A percentile compares a stretch with the other conserved stretches of the same genome.
These are phyloP conservation scores for Grigorovia jiainica DNA, from an alignment of 805 yeast genomes.

Conservation along the genomic window DNA sequence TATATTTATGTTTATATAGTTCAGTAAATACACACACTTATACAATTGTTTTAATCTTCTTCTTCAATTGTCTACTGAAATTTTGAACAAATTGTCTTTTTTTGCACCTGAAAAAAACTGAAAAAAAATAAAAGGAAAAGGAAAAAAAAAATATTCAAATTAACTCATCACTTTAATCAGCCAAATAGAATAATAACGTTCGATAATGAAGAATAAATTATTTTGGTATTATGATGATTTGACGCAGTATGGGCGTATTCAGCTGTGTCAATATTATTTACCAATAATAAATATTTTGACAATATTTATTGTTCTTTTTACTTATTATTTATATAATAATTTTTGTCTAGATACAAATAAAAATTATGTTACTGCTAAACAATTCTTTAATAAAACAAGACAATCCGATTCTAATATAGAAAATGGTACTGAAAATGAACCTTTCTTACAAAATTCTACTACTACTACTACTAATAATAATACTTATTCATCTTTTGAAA, in stretches of 20 bases:
- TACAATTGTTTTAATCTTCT: too few relatives aligned
- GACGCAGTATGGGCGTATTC: conserved; percentile 40
- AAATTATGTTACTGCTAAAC: neutral
- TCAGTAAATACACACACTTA: too few relatives aligned
- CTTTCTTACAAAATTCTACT: conserved; percentile 11
- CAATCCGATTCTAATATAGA: conserved; percentile 1
- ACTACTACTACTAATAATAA: neutral
- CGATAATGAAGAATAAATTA: neutral
- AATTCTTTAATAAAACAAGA: neutral
- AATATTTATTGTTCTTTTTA: conserved; percentile 10
- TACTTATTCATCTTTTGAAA: neutral
- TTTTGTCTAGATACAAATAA: conserved; percentile 4
- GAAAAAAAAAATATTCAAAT: too few relatives aligned
- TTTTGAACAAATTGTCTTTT: too few relatives aligned
- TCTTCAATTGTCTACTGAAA: too few relatives aligned
- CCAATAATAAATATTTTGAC: neutral
- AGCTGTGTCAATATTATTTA: neutral
- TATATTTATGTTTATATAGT: too few relatives aligned
- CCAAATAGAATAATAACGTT: too few relatives aligned
- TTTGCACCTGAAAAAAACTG: too few relatives aligned
- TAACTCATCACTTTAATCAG: too few relatives aligned
- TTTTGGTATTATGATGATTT: conserved; percentile 58
- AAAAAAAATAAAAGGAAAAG: too few relatives aligned
- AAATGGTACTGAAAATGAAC: conserved; percentile 13
- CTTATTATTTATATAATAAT: conserved; percentile 15